Percentiles rank a stretch among this genome's conserved stretches.
These are phyloP conservation scores for Plenodomus biglobosus DNA, from an alignment of 2,329 filamentous ascomycete genomes.

Conservation along the genomic window DNA sequence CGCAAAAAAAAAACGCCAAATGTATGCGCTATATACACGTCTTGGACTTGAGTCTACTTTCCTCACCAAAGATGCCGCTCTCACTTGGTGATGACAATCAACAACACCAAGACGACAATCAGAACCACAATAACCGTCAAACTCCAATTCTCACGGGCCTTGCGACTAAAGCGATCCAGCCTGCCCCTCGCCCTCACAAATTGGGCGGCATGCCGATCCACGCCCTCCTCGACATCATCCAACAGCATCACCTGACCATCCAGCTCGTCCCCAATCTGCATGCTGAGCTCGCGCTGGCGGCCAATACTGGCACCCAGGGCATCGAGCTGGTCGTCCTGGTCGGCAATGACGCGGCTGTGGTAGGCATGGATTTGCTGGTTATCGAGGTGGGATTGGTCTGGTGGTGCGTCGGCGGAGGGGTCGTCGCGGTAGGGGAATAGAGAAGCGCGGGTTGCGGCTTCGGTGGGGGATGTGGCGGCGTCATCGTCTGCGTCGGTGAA, in stretches of 20 bases:
- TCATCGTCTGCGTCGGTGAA: conserved; percentile 64
- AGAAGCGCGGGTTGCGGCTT: conserved; percentile 55
- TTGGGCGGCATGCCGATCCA: conserved; percentile 76
- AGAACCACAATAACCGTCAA: conserved; percentile 77
- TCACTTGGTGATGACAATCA: conserved; percentile 67
- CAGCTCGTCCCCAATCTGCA: conserved; percentile 94
- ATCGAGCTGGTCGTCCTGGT: conserved; percentile 95
- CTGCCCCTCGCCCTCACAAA: conserved; percentile 73
- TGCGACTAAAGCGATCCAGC: conserved; percentile 70
- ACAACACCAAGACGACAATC: conserved; percentile 77
- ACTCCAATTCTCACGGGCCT: conserved; percentile 83
- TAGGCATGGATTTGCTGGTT: conserved; percentile 88
- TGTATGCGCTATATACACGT: too few relatives aligned
- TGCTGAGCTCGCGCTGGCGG: conserved; percentile 86
- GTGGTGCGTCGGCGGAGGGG: conserved; percentile 50
- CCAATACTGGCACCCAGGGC: conserved; percentile 80
- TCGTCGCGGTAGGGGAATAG: conserved; percentile 75
- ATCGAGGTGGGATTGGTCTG: conserved; percentile 61
- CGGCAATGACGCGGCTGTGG: conserved; percentile 75
- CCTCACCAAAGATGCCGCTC: background rate
- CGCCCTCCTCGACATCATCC: conserved; percentile 81
- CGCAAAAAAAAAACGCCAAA: background rate
- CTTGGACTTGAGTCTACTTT: too few relatives aligned
- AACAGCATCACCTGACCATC: conserved; percentile 87
- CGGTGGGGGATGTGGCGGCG: conserved; percentile 37